phyloP scores from a whole-genome alignment of 2,329 filamentous ascomycete species.

The Dactylellina haptotyla region DNA sequence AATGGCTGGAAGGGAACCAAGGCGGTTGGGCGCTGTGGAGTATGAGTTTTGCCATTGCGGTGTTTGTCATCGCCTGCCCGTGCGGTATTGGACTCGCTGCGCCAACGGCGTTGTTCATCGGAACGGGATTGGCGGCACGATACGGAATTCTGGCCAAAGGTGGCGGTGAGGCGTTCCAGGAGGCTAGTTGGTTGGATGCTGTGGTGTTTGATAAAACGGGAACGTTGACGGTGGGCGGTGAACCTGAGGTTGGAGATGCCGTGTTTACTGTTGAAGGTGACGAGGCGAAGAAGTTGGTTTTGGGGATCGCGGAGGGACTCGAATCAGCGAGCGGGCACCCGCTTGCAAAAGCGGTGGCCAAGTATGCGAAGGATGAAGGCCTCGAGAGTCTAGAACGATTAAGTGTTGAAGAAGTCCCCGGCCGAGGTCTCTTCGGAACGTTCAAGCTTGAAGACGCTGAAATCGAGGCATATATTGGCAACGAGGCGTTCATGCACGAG shows the following conservation, averaged over 20 bases:
- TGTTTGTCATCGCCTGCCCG: constrained; percentile 72
- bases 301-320: constrained; percentile 70
- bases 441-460: constrained; percentile 61
- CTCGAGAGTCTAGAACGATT: constrained; percentile 55
- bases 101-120: constrained; percentile 70
- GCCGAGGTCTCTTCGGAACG: constrained; percentile 74
- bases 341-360: constrained; percentile 75
- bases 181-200: constrained; percentile 67
- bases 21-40: constrained; percentile 79
- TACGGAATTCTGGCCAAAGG: constrained; percentile 70
- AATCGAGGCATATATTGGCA: constrained; percentile 73
- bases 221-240: constrained; percentile 71
- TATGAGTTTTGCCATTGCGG: constrained; percentile 76
- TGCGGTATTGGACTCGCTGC: constrained; percentile 71
- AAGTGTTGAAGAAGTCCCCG: constrained; percentile 73
- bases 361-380: constrained; percentile 67
- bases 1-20: constrained; percentile 67
- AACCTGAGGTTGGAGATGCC: constrained; percentile 72
- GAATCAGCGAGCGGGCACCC: constrained; percentile 80
- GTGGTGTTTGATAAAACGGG: constrained; percentile 72
- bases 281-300: constrained; percentile 41
- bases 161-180: constrained; percentile 70
- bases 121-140: constrained; percentile 68
- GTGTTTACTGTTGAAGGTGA: constrained; percentile 11
- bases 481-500: constrained; percentile 73